Base-by-base conservation (phyloP, 2,329 filamentous ascomycete species). In the Drechslera avenae region DNA sequence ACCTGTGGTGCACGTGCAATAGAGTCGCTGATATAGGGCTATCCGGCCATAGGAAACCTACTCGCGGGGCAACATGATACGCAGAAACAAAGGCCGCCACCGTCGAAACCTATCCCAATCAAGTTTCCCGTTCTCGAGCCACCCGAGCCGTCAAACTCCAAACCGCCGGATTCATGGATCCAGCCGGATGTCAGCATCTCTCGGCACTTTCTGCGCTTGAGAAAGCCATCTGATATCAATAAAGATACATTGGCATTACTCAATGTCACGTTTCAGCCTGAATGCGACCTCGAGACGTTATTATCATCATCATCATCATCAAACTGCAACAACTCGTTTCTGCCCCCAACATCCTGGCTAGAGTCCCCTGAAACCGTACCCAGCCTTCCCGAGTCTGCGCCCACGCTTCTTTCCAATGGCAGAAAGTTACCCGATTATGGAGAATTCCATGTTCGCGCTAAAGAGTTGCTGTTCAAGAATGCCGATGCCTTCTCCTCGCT, bases 401-500 rank as follows among this genome's bases (percentile, higher is more conserved):
- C 62, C 35, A 70, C 46, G 18, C 56, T 73, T 21, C 60, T 81
- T 66, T 78, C 75, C 62, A 83, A 82, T 60, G 78, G 79, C n/a
- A 70, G 73, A 41, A 74, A 74, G 10, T 75, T 75, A 39, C 80
- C 80, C 18, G 67, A 75, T 18, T 76, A 74, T 33, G 76, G 78
- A 46, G 78, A 78, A 33, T 84, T 80, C 56, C 76, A 79, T 37
- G 48, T 72, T 6, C 71, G 81, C 26, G 70, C 76, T 18, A 75
- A 73, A 23, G 84, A 87, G 60, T 68, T 86, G 13, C 63, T 75
- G 4, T 71, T 80, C 47, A 78, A 80, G 28, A 85, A 85, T 54
- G 78, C 83, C 50, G 80, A 81, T 61, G 82, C 78, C 1, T 86
- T 83, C 61, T 76, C 80, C n/a, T 79, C 79, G 40, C 75, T 86